These are phyloP conservation scores for Oryza meridionalis DNA, from an alignment of 176 grass and related monocot genomes.

Conservation along the genomic window DNA sequence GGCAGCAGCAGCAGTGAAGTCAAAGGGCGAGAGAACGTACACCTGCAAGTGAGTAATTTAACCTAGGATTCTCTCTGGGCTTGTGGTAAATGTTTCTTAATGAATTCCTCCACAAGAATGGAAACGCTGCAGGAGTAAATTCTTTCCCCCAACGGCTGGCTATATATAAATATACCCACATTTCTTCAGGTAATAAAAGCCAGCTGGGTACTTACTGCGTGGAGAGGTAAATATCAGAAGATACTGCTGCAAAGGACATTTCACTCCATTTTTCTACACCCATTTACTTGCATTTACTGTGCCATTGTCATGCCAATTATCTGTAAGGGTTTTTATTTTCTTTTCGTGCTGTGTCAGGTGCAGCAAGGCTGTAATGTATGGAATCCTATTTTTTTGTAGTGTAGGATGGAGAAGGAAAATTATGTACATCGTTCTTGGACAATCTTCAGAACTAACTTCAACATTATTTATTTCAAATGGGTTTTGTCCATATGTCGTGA, in stretches of 20 bases:
- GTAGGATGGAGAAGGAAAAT: background rate
- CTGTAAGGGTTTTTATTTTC: background rate
- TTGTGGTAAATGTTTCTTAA: background rate
- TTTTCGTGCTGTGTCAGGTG: background rate
- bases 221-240: slow-evolving; percentile 28
- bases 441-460: background rate
- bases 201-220: background rate
- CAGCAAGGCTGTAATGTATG: background rate
- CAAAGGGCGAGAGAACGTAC: slow-evolving; percentile 11
- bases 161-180: background rate
- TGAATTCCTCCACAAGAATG: background rate
- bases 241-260: background rate
- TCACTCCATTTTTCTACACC: slow-evolving; percentile 9
- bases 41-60: slow-evolving; percentile 17
- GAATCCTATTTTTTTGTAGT: background rate
- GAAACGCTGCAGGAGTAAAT: slow-evolving; percentile 23
- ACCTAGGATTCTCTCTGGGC: slow-evolving; percentile 36
- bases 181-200: slow-evolving; percentile 34
- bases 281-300: slow-evolving; percentile 20
- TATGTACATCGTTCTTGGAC: background rate
- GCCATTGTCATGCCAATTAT: background rate
- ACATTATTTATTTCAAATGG: background rate
- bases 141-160: slow-evolving; percentile 21
- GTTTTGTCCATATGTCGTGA: background rate
- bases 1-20: background rate